Evolutionary conservation across 805 yeast genomes (phyloP), one percentile per base, ranked within the genome.

Genomic region (Henningerozyma blattae): DNA sequence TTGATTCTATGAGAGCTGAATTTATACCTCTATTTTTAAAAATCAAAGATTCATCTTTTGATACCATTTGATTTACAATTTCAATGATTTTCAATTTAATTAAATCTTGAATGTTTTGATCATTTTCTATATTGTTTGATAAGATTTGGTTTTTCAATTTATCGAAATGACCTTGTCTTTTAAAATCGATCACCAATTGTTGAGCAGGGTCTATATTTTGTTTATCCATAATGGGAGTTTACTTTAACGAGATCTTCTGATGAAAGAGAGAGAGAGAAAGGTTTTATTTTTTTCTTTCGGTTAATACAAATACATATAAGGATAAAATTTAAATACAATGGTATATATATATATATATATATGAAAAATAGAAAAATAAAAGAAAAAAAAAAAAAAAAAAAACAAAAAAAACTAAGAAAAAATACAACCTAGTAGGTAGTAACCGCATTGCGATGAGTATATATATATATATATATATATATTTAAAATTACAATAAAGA

Each of bases 21-120:
- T 59, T 52, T 0, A 59, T 46, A 3, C 58, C 59, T 36, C 59
- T 41, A 33, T 54, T 54, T 30, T 52, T 58, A 36, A 51, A 53
- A 7, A 56, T 36, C 7, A 58, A 35, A 17, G 50, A 42, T 30
- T 50, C 55, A 40, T 56, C 55, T 15, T 50, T 41, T 3, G 34
- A 27, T 2, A 58, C 55, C 48, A 52, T 49, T 9, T 39, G 39
- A 20, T 39, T 44, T 2, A 55, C 60, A 3, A 44, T 28, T n/a
- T 36, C 31, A 3, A 41, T 36, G 1, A 54, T 53, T 18, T 43
- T 40, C 6, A 35, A 28, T 33, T 42, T 43, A n/a, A 54, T 41
- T 18, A 41, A 15, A 17, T 49, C 43, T 27, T 44, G 46, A 1
- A 31, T 15, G 5, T 32, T 13, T 1, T 36, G 33, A 9, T 35